A percentile compares a stretch with the other conserved stretches of the same genome.
phyloP scores from a whole-genome alignment of 2,329 filamentous ascomycete species.

The Cytospora mali region DNA sequence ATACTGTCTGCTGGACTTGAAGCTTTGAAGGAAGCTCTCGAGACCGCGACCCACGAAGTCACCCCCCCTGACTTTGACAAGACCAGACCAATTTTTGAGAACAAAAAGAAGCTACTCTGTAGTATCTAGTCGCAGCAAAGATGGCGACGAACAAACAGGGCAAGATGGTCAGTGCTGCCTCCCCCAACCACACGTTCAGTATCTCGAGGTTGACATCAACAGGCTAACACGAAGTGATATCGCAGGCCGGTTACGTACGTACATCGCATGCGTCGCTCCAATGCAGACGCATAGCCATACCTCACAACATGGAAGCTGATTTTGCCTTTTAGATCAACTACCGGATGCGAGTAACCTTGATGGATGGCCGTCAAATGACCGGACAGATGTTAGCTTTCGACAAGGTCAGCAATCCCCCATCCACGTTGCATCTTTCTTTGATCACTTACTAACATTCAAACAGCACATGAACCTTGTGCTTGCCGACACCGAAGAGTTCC shows the following conservation, averaged over 20 bases:
- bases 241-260: conserved; percentile 73
- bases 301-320: conserved; percentile 32
- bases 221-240: conserved; percentile 60
- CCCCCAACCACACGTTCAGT: conserved; percentile 38
- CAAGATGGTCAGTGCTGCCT: conserved; percentile 84
- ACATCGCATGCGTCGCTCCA: conserved; percentile 12
- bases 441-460: conserved; percentile 16
- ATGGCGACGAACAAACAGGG: conserved; percentile 88
- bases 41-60: conserved; percentile 45
- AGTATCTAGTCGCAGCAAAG: conserved; percentile 48
- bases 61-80: conserved; percentile 39
- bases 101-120: conserved; percentile 44
- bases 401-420: conserved; percentile 66
- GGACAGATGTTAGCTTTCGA: conserved; percentile 99
- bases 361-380: conserved; percentile 93
- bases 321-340: conserved; percentile 81
- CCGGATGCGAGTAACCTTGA: conserved; percentile 95
- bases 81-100: conserved; percentile 49
- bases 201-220: conserved; percentile 53
- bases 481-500: conserved; percentile 97
- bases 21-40: conserved; percentile 42
- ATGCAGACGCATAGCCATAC: background rate
- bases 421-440: background rate
- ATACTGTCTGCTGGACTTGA: conserved; percentile 46
- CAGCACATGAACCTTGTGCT: conserved; percentile 99